Evolutionary conservation across 2,329 filamentous ascomycete genomes (phyloP), one percentile per base, ranked within the genome.

Genomic region (Claviceps pazoutovae): DNA sequence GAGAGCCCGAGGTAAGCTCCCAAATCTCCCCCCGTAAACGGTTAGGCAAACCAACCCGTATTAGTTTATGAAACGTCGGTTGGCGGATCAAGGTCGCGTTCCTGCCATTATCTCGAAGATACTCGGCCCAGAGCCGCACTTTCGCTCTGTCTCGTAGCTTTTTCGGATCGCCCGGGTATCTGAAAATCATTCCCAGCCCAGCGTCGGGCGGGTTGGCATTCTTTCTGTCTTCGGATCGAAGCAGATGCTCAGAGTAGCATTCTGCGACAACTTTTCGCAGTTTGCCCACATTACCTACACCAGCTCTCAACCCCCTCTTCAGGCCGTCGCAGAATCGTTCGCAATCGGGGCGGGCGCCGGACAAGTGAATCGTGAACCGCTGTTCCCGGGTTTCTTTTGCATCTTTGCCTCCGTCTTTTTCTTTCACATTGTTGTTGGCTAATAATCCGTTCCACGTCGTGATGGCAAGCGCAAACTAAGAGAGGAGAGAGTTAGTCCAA

Each of bases 81-180:
- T 98, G 93, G 53, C 93, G 86, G 54, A 98, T 84, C 50, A 98
- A 71, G 1, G 90, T 97, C 51, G 86, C 80, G 68, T 95, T 97
- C 53, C 93, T 83, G 49, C 93, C 93, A 63, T 97, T 97, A 64
- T 97, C 93, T 65, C 88, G 79, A 55, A 98, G 75, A 66, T 98
- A 98, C 68, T 98, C 93, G 53, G 87, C 88, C 93, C 93, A 98
- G 42, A 98, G 71, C 46, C 93, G 79, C 86, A 98, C 97, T 73
- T 98, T 98, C 63, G 91, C 95, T 53, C 89, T 79, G 66, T 98
- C 93, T 59, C 93, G 80, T 54, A 97, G 76, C 69, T 97, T 97
- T 64, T 90, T 87, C 39, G 90, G 80, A 70, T 98, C 94, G 52
- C 93, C 93, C 1, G 93, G 93, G 63, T 98, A 98, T 61, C 85